A percentile compares a stretch with the other conserved stretches of the same genome.
These are phyloP conservation scores for Saccharomyces hybrid DNA, from an alignment of 1,139 yeast genomes.

Conservation along the genomic window DNA sequence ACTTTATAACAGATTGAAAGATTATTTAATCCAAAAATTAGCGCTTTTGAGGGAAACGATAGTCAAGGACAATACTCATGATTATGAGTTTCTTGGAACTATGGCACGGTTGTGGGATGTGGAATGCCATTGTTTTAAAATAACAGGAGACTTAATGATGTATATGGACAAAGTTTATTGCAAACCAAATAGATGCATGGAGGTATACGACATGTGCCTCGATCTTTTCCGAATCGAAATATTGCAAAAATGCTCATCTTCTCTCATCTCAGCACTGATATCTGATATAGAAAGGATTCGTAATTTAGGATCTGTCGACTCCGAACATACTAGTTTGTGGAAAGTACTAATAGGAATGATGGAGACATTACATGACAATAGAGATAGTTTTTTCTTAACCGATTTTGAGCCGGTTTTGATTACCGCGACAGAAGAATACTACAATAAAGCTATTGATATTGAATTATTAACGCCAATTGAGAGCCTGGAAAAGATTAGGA, in stretches of 20 bases:
- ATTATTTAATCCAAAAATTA: constrained; percentile 46
- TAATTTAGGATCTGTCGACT: constrained; percentile 21
- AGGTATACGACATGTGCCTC: constrained; percentile 71
- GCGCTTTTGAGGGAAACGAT: constrained; percentile 25
- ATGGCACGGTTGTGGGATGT: constrained; percentile 63
- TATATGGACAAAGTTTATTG: constrained; percentile 81
- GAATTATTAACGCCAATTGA: constrained; percentile 40
- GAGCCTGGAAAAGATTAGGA: constrained; percentile 48
- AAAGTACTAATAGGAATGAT: constrained; percentile 53
- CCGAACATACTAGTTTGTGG: constrained; percentile 6
- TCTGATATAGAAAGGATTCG: constrained; percentile 17
- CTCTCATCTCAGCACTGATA: constrained; percentile 13
- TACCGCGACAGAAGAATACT: constrained; percentile 49
- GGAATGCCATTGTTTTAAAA: constrained; percentile 66
- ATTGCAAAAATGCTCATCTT: constrained; percentile 26
- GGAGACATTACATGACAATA: constrained; percentile 44
- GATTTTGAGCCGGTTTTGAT: constrained; percentile 64
- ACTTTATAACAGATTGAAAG: constrained; percentile 57
- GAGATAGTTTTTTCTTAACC: constrained; percentile 47
- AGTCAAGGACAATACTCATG: constrained; percentile 11
- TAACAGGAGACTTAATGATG: constrained; percentile 80
- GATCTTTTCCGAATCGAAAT: constrained; percentile 46
- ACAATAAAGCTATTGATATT: constrained; percentile 37
- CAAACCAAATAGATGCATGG: constrained; percentile 57
- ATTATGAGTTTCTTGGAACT: constrained; percentile 38